Percentiles rank a stretch among this genome's conserved stretches.
These are phyloP conservation scores for Phytophthora boehmeriae DNA, from an alignment of 352 stramenopile species.

Conservation along the genomic window DNA sequence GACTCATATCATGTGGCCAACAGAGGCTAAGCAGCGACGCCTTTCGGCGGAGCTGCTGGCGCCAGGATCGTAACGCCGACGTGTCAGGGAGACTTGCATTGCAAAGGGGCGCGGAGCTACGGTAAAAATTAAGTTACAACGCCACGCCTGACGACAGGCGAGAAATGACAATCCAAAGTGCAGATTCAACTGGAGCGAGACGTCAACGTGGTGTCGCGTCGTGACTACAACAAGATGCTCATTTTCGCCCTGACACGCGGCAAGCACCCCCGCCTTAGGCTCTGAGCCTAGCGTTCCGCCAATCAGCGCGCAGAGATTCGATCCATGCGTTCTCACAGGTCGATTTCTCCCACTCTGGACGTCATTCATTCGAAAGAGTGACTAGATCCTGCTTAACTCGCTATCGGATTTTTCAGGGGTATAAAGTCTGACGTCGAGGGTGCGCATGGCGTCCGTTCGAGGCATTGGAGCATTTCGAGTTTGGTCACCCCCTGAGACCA, in stretches of 20 bases:
- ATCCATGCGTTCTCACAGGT: conserved; percentile 20
- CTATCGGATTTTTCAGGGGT: conserved; percentile 8
- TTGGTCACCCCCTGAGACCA: conserved; percentile 28
- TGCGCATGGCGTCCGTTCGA: conserved; percentile 27
- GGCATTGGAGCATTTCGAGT: conserved; percentile 37
- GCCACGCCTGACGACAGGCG: conserved; percentile 4
- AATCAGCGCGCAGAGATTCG: conserved; percentile 1
- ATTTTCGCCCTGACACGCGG: conserved; percentile 21
- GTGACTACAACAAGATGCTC: conserved; percentile 18
- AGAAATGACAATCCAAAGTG: conserved; percentile 1
- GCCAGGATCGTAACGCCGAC: too few species aligned
- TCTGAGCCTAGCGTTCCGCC: conserved; percentile 4
- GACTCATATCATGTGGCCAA: too few species aligned
- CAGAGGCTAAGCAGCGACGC: too few species aligned
- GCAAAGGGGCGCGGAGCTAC: background rate
- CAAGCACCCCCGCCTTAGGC: conserved; percentile 18
- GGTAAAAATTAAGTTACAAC: conserved; percentile 8
- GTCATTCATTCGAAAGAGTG: background rate
- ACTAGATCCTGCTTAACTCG: too few species aligned
- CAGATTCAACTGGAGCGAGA: background rate
- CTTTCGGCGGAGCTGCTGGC: too few species aligned
- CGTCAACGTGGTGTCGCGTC: conserved; percentile 13
- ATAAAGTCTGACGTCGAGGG: conserved; percentile 18
- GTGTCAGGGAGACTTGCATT: background rate
- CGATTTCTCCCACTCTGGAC: conserved; percentile 4